Conservation (phyloP, 2,329 filamentous ascomycete genomes). For the Calonectria henricotiae region DNA sequence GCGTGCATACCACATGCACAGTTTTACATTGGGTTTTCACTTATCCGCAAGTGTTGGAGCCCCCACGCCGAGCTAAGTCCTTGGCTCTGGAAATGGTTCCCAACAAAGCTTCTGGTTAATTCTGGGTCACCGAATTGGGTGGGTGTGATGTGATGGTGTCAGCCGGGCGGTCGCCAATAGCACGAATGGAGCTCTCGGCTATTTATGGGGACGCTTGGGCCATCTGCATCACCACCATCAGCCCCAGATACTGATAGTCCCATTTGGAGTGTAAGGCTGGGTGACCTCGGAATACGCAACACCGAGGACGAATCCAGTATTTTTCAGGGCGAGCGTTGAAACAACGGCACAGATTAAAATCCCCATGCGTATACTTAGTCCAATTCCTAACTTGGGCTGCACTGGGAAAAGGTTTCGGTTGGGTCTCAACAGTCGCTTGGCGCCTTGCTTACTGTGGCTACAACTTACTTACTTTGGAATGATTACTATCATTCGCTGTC, state of each 20-base stretch:
- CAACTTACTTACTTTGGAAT: conserved; percentile 27
- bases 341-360: background rate
- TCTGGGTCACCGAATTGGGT: conserved; percentile 12
- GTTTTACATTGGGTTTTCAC: background rate
- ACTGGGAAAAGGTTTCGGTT: conserved; percentile 1
- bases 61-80: conserved; percentile 7
- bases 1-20: conserved; percentile 3
- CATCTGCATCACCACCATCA: conserved; percentile 15
- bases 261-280: background rate
- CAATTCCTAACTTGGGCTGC: background rate
- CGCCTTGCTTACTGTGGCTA: background rate
- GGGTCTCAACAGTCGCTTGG: conserved; percentile 17
- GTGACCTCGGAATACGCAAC: background rate
- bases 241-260: background rate
- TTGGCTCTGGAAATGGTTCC: conserved; percentile 10
- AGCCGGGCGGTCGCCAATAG: conserved; percentile 3
- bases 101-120: conserved; percentile 19
- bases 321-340: background rate
- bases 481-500: conserved; percentile 38
- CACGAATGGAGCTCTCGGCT: conserved; percentile 29
- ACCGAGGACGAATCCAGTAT: background rate
- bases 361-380: background rate
- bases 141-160: conserved; percentile 19
- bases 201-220: conserved; percentile 41
- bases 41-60: background rate